Percentiles rank a stretch among this genome's conserved stretches.
These are phyloP conservation scores for Solanum lignicaule DNA, from an alignment of 257 asterid species.

Conservation along the genomic window DNA sequence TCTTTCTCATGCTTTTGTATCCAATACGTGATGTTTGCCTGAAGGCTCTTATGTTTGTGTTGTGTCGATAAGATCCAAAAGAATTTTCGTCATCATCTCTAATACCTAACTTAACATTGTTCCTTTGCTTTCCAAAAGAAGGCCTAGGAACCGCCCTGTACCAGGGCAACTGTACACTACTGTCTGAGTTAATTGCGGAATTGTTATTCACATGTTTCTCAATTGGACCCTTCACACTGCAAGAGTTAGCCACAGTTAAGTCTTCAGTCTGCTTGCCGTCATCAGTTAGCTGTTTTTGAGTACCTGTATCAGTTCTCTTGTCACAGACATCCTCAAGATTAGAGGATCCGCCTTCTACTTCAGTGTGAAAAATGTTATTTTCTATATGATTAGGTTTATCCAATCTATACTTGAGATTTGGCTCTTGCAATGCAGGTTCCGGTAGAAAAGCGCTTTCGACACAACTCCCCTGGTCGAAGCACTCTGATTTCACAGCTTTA, in stretches of 20 bases:
- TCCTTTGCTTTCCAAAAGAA: slow-evolving; percentile 53
- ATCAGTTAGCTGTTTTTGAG: slow-evolving; percentile 18
- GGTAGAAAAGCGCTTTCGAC: slow-evolving; percentile 61
- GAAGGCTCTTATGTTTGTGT: slow-evolving; percentile 61
- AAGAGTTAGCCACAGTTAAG: slow-evolving; percentile 34
- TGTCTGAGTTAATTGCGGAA: slow-evolving; percentile 41
- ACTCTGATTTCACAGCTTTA: slow-evolving; percentile 37
- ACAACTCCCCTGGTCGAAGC: slow-evolving; percentile 68
- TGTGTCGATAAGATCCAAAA: slow-evolving; percentile 50
- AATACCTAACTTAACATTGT: slow-evolving; percentile 76
- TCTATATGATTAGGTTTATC: slow-evolving; percentile 25
- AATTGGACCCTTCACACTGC: slow-evolving; percentile 43
- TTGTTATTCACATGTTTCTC: slow-evolving; percentile 50
- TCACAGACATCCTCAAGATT: slow-evolving; percentile 14
- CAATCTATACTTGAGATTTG: slow-evolving; percentile 19
- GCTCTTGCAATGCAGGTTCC: slow-evolving; percentile 26
- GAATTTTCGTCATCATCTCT: slow-evolving; percentile 96
- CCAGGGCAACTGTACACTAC: slow-evolving; percentile 84
- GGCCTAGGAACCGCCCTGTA: slow-evolving; percentile 52
- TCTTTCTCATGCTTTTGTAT: slow-evolving; percentile 64
- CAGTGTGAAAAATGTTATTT: slow-evolving; percentile 23
- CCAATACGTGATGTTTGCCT: slow-evolving; percentile 45
- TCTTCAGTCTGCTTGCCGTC: slow-evolving; percentile 24
- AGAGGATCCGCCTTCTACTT: slow-evolving; percentile 16
- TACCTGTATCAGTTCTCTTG: slow-evolving; percentile 22